phyloP scores from a whole-genome alignment of 2,329 filamentous ascomycete genomes.

The Xylaria sp. region DNA sequence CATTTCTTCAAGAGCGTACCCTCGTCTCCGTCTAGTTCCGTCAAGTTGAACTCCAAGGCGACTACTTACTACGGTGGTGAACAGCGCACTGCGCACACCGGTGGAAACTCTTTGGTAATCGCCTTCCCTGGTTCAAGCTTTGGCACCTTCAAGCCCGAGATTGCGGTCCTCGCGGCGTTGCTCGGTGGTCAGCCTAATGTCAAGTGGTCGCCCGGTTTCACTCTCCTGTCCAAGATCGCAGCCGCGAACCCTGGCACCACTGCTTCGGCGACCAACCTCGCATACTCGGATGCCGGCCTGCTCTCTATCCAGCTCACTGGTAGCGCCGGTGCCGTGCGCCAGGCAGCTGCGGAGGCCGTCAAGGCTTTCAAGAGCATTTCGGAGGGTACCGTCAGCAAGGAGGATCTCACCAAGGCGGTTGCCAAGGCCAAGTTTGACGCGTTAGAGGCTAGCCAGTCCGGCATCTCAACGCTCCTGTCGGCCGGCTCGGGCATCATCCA shows the following conservation, averaged over 20 bases:
- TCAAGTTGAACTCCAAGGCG: conserved; percentile 61
- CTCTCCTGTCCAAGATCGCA: conserved; percentile 79
- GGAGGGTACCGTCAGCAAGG: conserved; percentile 73
- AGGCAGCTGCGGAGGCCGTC: conserved; percentile 75
- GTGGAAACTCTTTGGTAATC: conserved; percentile 83
- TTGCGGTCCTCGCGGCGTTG: conserved; percentile 82
- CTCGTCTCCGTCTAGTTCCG: conserved; percentile 53
- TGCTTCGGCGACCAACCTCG: conserved; percentile 73
- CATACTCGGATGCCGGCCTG: conserved; percentile 94
- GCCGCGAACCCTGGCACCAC: conserved; percentile 66
- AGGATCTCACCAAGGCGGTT: conserved; percentile 89
- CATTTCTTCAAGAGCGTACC: conserved; percentile 84
- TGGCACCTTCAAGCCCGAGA: conserved; percentile 83
- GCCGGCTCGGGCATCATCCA: conserved; percentile 85
- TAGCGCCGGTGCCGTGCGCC: conserved; percentile 70
- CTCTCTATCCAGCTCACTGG: conserved; percentile 82
- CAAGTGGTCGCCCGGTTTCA: conserved; percentile 96
- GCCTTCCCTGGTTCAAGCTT: conserved; percentile 90
- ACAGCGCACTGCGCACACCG: conserved; percentile 78
- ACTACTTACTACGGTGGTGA: conserved; percentile 94
- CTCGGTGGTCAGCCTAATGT: conserved; percentile 89
- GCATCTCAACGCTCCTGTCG: conserved; percentile 75
- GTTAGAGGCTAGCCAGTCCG: conserved; percentile 78
- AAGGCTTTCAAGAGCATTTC: conserved; percentile 82
- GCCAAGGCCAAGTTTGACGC: conserved; percentile 92